phyloP scores from a whole-genome alignment of 352 stramenopile genomes.

The Pythium volutum region DNA sequence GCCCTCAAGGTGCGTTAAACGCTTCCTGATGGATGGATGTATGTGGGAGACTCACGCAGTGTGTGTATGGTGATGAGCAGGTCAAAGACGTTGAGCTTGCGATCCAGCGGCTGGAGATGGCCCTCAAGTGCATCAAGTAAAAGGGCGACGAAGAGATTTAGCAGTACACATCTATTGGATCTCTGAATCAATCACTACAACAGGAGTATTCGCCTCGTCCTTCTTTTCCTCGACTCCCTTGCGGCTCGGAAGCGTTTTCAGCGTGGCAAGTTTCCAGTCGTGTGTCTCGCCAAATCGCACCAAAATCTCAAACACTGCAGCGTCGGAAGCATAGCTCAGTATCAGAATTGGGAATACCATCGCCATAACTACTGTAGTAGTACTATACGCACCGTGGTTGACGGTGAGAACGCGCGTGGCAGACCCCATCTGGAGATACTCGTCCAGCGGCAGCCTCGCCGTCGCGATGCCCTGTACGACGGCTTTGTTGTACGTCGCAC shows the following conservation, averaged over 20 bases:
- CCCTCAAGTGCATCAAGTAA: conserved; percentile 62
- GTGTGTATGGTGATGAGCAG: conserved; percentile 22
- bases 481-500: conserved; percentile 90
- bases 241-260: conserved; percentile 61
- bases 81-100: conserved; percentile 82
- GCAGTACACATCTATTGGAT: conserved; percentile 15
- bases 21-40: neutral
- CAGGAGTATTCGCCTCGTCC: neutral
- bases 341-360: neutral
- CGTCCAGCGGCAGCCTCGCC: conserved; percentile 90
- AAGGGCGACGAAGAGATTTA: neutral
- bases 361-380: neutral
- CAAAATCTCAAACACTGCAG: conserved; percentile 78
- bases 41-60: neutral
- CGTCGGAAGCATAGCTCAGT: neutral
- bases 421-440: conserved; percentile 71
- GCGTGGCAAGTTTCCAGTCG: conserved; percentile 72
- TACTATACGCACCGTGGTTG: conserved; percentile 77
- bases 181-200: neutral
- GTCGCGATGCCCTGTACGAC: conserved; percentile 87
- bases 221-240: conserved; percentile 67
- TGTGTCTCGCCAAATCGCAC: conserved; percentile 62
- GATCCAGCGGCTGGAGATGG: conserved; percentile 73
- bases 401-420: conserved; percentile 83
- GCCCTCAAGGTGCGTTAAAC: conserved; percentile 64